Evolutionary conservation across 371 early-diverging fungal species (phyloP).

Genomic region (Phascolomyces articulosus): DNA sequence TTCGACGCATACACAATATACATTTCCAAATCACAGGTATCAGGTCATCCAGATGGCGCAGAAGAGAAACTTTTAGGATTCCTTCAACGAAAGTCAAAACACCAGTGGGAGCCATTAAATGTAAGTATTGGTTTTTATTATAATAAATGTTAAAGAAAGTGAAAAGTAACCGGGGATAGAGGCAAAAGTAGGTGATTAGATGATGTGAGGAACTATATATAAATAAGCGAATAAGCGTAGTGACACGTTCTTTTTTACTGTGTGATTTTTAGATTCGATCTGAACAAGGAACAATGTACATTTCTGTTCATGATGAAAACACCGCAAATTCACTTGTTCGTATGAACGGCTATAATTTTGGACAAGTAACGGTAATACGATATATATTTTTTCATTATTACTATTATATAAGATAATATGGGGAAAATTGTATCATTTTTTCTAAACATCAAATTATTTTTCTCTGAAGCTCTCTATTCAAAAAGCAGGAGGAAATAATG

Average conservation of each 20-base stretch:
- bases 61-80: conserved; percentile 41
- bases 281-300: conserved; percentile 1
- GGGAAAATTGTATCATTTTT: too few relatives aligned
- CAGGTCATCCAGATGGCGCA: conserved; percentile 34
- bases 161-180: conserved; percentile 18
- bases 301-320: neutral
- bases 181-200: too few relatives aligned
- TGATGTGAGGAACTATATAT: too few relatives aligned
- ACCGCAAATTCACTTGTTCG: neutral
- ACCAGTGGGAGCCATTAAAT: conserved; percentile 36
- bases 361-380: neutral
- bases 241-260: too few relatives aligned
- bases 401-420: too few relatives aligned
- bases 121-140: conserved; percentile 21
- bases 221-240: too few relatives aligned
- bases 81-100: conserved; percentile 37
- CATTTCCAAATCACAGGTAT: conserved; percentile 21
- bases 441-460: too few relatives aligned
- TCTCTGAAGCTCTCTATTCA: conserved; percentile 14
- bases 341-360: conserved; percentile 4
- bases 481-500: conserved; percentile 3
- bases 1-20: neutral
- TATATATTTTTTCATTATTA: neutral
- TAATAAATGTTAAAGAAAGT: conserved; percentile 7
- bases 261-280: neutral